Evolutionary conservation across 2,329 filamentous ascomycete species (phyloP).

Genomic region (Cercospora zeina): DNA sequence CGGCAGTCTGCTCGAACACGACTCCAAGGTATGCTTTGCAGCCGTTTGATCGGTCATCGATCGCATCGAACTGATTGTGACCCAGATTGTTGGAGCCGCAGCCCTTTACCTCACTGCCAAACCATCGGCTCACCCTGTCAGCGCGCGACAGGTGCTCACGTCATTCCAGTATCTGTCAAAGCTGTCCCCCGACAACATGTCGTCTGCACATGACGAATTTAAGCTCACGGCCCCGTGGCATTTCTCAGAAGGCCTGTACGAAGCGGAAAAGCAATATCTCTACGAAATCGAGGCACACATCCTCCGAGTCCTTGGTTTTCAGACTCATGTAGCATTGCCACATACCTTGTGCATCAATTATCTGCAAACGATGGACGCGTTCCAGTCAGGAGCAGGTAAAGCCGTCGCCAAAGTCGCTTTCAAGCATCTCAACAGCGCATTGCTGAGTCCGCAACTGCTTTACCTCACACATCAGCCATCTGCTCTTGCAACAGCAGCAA

Average conservation of each 20-base stretch:
- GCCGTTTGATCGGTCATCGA: conserved; percentile 1
- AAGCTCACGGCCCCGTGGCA: conserved; percentile 46
- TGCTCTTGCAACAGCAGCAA: conserved; percentile 78
- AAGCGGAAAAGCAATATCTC: conserved; percentile 62
- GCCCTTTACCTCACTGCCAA: conserved; percentile 80
- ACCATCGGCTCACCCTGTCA: conserved; percentile 72
- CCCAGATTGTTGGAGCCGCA: conserved; percentile 77
- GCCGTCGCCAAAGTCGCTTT: conserved; percentile 65
- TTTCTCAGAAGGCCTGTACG: conserved; percentile 72
- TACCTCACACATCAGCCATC: conserved; percentile 91
- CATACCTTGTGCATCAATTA: conserved; percentile 88
- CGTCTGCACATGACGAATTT: conserved; percentile 23
- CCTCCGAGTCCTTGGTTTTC: conserved; percentile 73
- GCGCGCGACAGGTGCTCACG: conserved; percentile 77
- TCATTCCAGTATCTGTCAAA: conserved; percentile 81
- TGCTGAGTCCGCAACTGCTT: conserved; percentile 83
- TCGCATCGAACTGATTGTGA: conserved; percentile 18
- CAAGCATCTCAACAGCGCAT: conserved; percentile 78
- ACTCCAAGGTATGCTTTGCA: conserved; percentile 50
- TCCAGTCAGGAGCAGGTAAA: conserved; percentile 47
- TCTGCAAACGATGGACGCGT: conserved; percentile 80
- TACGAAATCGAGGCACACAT: conserved; percentile 76
- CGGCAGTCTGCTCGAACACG: conserved; percentile 53
- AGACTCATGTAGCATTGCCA: conserved; percentile 81
- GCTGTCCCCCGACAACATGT: conserved; percentile 55